Base-by-base conservation (phyloP, 371 early-diverging fungal genomes). In the Blastocladiella emersonii region DNA sequence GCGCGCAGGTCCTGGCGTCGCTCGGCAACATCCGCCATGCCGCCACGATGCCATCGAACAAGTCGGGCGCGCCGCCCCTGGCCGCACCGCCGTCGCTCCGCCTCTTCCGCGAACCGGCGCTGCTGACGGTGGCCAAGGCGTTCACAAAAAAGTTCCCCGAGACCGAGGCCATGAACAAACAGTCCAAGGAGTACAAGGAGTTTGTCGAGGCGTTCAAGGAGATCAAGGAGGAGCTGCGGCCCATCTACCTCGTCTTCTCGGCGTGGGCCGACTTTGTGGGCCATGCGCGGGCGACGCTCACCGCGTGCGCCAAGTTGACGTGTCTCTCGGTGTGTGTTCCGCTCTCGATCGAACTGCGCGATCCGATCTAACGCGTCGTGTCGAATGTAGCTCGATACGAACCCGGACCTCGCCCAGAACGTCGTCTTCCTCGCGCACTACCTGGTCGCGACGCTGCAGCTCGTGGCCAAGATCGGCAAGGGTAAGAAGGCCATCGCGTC, bases 121-220 rank as follows among this genome's bases (percentile, higher is more conserved):
- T 59, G 23, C 44, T 43, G 17, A 12, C 27, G 41, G 59, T 59
- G 12, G 43, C 44, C 44, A 59, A 59, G 43, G 37, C 37, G 27
- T 59, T 59, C 37, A 7, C 44, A 39, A 59, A 59, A 32, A 59
- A 59, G 32, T 59, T 59, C 21, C 59, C 59, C 25, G 59, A 59
- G 12, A 43, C 32, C 25, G 43, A 59, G 13, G 34, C 37, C 8
- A 39, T 59, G 15, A 13, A 19, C n/a, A 59, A 59, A 25, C 23
- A 19, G 35, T 37, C 59, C 27, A 59, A 59, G 25, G 59, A 43
- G 25, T 43, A 59, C 44, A 59, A 59, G 15, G 59, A 37, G 43
- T 59, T 59, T 43, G 43, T 43, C 19, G 59, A 37, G 10, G 35
- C 59, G 13, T 43, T 41, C 37, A 59, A 59, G 21, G 59, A 59